Conservation (phyloP, 768 basidiomycete genomes). For the Sarcomyxa edulis region DNA sequence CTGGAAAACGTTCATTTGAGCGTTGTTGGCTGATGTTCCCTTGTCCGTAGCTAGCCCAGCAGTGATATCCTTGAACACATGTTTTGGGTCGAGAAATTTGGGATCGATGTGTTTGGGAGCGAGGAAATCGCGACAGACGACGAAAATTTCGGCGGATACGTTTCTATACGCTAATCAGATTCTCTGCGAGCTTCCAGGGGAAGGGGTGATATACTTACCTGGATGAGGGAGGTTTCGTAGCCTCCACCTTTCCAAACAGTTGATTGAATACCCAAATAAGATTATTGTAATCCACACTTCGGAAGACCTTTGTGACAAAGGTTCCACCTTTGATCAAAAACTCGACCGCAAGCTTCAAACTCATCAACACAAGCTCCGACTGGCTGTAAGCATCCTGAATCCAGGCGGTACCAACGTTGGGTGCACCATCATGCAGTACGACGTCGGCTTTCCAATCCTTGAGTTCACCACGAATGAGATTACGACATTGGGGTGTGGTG, state of each 20-base stretch:
- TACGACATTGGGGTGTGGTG: constrained; percentile 87
- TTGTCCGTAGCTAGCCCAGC: constrained; percentile 43
- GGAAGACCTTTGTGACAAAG: constrained; percentile 98
- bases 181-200: background rate
- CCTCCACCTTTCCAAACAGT: constrained; percentile 93
- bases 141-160: constrained; percentile 99
- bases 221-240: constrained; percentile 97
- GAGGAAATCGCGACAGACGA: constrained; percentile 92
- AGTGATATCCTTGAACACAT: constrained; percentile 92
- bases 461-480: constrained; percentile 77
- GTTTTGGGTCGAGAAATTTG: constrained; percentile 94
- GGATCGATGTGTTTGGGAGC: constrained; percentile 96
- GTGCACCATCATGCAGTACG: constrained; percentile 97
- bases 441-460: constrained; percentile 99
- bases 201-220: constrained; percentile 44
- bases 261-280: constrained; percentile 99
- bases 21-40: constrained; percentile 57
- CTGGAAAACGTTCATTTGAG: constrained; percentile 88
- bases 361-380: constrained; percentile 94
- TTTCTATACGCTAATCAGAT: constrained; percentile 50
- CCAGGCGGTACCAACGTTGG: constrained; percentile 99
- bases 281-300: constrained; percentile 97
- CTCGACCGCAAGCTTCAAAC: constrained; percentile 91
- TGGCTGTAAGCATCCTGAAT: constrained; percentile 97
- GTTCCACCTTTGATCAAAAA: constrained; percentile 91